phyloP scores from a whole-genome alignment of 257 asterid species.

The Lavandula angustifolia region DNA sequence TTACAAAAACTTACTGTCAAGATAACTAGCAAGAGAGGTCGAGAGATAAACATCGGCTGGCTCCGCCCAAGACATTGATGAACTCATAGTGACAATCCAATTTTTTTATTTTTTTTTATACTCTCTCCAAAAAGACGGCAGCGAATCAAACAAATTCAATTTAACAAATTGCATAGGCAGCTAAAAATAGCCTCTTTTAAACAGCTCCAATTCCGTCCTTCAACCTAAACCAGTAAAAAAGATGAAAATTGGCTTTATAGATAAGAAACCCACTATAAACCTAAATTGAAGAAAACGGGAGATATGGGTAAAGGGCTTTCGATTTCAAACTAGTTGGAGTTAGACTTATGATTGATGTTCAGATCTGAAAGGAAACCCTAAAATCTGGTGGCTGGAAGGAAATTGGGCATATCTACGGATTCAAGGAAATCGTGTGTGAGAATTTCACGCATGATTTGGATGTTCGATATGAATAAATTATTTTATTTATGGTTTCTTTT shows the following conservation, averaged over 20 bases:
- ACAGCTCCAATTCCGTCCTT: slow-evolving; percentile 22
- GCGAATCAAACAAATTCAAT: slow-evolving; percentile 33
- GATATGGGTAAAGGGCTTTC: slow-evolving; percentile 8
- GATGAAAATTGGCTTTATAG: slow-evolving; percentile 12
- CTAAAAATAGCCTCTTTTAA: slow-evolving; percentile 30
- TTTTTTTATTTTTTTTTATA: too few relatives aligned
- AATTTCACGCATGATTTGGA: background rate
- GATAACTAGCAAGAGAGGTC: slow-evolving; percentile 96
- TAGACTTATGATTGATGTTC: slow-evolving; percentile 38
- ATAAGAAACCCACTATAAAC: slow-evolving; percentile 30
- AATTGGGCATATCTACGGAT: slow-evolving; percentile 44
- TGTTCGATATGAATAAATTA: background rate
- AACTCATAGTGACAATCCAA: slow-evolving; percentile 41
- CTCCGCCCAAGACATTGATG: slow-evolving; percentile 90
- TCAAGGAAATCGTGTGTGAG: slow-evolving; percentile 20
- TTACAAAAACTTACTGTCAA: slow-evolving; percentile 65
- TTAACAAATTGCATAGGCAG: slow-evolving; percentile 66
- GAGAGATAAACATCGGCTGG: slow-evolving; percentile 89
- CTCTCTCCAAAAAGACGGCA: slow-evolving; percentile 45
- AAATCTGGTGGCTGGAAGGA: slow-evolving; percentile 25
- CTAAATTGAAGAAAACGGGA: slow-evolving; percentile 29
- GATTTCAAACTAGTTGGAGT: slow-evolving; percentile 26
- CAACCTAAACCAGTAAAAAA: slow-evolving; percentile 10
- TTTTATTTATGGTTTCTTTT: too few relatives aligned
- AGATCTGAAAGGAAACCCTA: slow-evolving; percentile 56